These are phyloP conservation scores for Penicillium turbatum DNA, from an alignment of 495 filamentous ascomycete genomes.

Conservation along the genomic window DNA sequence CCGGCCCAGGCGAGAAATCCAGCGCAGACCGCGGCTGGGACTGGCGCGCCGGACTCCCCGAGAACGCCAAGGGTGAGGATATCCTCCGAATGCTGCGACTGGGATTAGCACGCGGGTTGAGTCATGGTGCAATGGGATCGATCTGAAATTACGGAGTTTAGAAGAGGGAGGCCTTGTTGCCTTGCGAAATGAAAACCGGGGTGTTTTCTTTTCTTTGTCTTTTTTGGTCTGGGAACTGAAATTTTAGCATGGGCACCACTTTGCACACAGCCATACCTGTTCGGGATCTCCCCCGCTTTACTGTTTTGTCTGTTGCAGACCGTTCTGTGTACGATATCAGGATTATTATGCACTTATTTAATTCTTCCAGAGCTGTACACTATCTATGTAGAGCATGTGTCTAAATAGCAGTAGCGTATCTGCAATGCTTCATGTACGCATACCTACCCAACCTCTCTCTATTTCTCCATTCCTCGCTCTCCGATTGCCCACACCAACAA, in stretches of 20 bases:
- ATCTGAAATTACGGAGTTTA: slow-evolving; percentile 1
- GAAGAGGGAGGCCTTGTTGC: not conserved
- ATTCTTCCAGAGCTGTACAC: not conserved
- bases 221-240: slow-evolving; percentile 1
- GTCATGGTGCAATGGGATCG: slow-evolving; percentile 31
- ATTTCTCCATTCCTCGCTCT: not conserved
- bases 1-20: slow-evolving; percentile 34
- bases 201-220: not conserved
- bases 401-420: not conserved
- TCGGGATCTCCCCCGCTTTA: not conserved
- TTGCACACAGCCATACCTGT: not conserved
- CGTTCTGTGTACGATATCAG: slow-evolving; percentile 5
- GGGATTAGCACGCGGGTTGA: slow-evolving; percentile 63
- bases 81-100: slow-evolving; percentile 67
- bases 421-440: not conserved
- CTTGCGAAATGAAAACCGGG: not conserved
- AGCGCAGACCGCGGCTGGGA: slow-evolving; percentile 66
- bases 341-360: not conserved
- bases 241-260: not conserved
- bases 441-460: not conserved
- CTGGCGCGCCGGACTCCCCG: slow-evolving; percentile 65
- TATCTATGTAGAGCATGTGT: not conserved
- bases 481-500: not conserved
- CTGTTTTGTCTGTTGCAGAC: not conserved
- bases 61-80: slow-evolving; percentile 56